A percentile compares a stretch with the other conserved stretches of the same genome.
Conservation (phyloP, 768 basidiomycete species). For the Sistotremastrum niveocremeum region DNA sequence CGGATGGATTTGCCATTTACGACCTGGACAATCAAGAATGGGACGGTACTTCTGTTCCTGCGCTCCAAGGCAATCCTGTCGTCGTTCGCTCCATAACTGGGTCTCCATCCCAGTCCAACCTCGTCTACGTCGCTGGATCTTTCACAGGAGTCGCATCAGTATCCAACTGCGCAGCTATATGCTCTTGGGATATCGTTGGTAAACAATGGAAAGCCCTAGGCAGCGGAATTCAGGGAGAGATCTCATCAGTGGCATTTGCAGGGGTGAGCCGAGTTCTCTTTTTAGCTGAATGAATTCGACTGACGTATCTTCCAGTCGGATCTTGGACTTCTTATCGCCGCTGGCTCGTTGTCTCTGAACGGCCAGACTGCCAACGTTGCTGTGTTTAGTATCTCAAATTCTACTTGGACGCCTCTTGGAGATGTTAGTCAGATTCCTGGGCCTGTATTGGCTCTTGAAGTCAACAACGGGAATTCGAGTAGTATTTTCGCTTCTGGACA, state of each 20-base stretch:
- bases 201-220: slow-evolving; percentile 76
- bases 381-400: slow-evolving; percentile 54
- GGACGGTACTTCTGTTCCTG: slow-evolving; percentile 42
- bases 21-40: slow-evolving; percentile 54
- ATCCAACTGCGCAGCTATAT: slow-evolving; percentile 56
- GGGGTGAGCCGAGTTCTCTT: slow-evolving; percentile 41
- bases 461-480: slow-evolving; percentile 65
- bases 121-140: slow-evolving; percentile 75
- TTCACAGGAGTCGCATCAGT: slow-evolving; percentile 70
- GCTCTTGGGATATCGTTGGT: slow-evolving; percentile 51
- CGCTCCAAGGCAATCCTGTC: slow-evolving; percentile 47
- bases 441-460: slow-evolving; percentile 78
- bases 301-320: slow-evolving; percentile 31
- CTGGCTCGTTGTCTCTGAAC: slow-evolving; percentile 61
- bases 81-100: slow-evolving; percentile 60
- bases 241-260: slow-evolving; percentile 65
- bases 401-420: slow-evolving; percentile 64
- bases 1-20: slow-evolving; percentile 68
- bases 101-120: slow-evolving; percentile 43
- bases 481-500: slow-evolving; percentile 87
- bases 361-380: slow-evolving; percentile 63
- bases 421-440: slow-evolving; percentile 56
- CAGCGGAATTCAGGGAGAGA: slow-evolving; percentile 67
- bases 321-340: slow-evolving; percentile 60
- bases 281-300: slow-evolving; percentile 4